phyloP scores from a whole-genome alignment of 192 early-diverging fungal species.

The Coemansia sp. region DNA sequence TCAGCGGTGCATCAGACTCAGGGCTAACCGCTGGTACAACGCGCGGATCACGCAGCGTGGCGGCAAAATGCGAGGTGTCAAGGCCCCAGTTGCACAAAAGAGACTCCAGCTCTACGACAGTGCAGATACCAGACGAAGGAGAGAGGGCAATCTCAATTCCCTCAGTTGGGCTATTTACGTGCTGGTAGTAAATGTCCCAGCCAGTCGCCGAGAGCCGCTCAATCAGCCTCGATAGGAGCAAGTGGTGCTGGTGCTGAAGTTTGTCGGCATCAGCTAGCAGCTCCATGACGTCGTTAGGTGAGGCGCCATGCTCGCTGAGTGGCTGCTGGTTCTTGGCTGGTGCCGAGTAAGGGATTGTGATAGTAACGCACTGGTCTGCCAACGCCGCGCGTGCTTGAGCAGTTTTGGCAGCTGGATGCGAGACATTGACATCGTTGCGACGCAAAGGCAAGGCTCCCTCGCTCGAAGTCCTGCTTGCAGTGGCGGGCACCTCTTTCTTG shows the following conservation, averaged over 20 bases:
- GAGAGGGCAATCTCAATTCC: conserved; percentile 35
- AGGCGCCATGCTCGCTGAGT: neutral
- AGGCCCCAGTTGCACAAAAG: conserved; percentile 43
- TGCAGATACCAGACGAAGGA: conserved; percentile 30
- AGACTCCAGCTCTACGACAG: conserved; percentile 21
- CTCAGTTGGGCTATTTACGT: conserved; percentile 8
- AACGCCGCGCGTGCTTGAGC: conserved; percentile 16
- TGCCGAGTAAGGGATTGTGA: conserved; percentile 28
- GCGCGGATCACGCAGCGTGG: conserved; percentile 19
- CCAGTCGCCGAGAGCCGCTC: conserved; percentile 36
- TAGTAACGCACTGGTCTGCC: conserved; percentile 32
- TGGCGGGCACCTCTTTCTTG: neutral
- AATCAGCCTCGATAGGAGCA: conserved; percentile 31
- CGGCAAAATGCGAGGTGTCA: conserved; percentile 31
- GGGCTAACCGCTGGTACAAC: neutral
- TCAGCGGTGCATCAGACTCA: neutral
- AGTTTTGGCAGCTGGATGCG: conserved; percentile 16
- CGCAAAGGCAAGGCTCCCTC: neutral
- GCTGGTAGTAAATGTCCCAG: conserved; percentile 36
- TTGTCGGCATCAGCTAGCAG: conserved; percentile 20
- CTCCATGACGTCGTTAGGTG: conserved; percentile 20
- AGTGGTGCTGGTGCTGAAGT: conserved; percentile 23
- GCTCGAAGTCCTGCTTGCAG: neutral
- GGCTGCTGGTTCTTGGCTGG: neutral
- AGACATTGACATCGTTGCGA: neutral